phyloP scores from a whole-genome alignment of 2,329 filamentous ascomycete species.

The Phyllosticta citrichinensis region DNA sequence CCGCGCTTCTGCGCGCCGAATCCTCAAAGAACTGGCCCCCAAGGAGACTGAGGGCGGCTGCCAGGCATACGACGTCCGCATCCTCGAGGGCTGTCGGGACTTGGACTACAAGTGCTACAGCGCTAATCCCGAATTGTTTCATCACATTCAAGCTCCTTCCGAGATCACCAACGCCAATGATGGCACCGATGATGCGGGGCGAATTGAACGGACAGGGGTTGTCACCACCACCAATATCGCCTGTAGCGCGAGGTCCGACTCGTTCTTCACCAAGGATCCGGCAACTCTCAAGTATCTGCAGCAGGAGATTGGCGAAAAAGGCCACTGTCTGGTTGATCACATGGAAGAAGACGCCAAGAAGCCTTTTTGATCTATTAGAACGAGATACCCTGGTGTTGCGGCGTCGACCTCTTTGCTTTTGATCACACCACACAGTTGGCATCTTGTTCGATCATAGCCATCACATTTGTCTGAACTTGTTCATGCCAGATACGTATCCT shows the following conservation, averaged over 20 bases:
- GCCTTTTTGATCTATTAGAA: slow-evolving; percentile 1
- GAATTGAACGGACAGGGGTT: slow-evolving; percentile 3
- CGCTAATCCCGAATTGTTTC: slow-evolving; percentile 31
- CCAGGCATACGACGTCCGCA: slow-evolving; percentile 28
- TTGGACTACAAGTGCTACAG: slow-evolving; percentile 25
- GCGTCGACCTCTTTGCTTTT: not conserved
- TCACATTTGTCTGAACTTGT: not conserved
- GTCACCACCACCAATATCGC: slow-evolving; percentile 21
- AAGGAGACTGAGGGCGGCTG: slow-evolving; percentile 13
- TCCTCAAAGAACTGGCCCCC: slow-evolving; percentile 18
- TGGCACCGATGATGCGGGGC: slow-evolving; percentile 2
- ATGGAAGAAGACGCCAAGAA: slow-evolving; percentile 12
- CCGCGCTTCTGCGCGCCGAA: slow-evolving; percentile 20
- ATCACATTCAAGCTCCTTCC: slow-evolving; percentile 23
- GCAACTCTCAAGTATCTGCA: slow-evolving; percentile 19
- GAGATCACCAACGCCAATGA: slow-evolving; percentile 23
- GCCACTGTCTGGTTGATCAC: slow-evolving; percentile 17
- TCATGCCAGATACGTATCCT: not conserved
- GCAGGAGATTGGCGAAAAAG: slow-evolving; percentile 17
- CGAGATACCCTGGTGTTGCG: slow-evolving; percentile 2
- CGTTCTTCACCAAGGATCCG: slow-evolving; percentile 16
- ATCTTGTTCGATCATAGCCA: not conserved
- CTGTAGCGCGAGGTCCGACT: slow-evolving; percentile 21
- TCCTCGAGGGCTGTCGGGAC: slow-evolving; percentile 31
- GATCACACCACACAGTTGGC: not conserved